Conservation (phyloP, 176 grass and related monocot genomes). For the Ampelocalamus luodianensis region DNA sequence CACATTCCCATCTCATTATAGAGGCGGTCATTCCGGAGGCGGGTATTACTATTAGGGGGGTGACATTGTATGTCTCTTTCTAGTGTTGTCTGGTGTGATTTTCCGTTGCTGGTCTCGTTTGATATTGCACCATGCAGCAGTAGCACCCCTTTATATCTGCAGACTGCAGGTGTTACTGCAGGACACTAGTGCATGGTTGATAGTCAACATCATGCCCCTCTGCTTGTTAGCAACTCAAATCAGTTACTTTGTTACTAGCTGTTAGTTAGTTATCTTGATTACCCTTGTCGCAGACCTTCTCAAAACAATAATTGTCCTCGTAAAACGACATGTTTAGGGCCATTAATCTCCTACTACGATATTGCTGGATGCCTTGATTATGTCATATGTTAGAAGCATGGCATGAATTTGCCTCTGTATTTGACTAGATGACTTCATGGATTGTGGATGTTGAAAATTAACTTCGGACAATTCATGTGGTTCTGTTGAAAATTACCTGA, state of each 20-base stretch:
- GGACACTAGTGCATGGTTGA: conserved; percentile 13
- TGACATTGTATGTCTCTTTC: not conserved
- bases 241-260: not conserved
- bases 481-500: not conserved
- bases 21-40: conserved; percentile 44
- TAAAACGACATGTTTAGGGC: conserved; percentile 17
- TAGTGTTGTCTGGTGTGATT: not conserved
- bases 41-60: conserved; percentile 54
- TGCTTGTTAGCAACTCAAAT: conserved; percentile 11
- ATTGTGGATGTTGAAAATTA: conserved; percentile 13
- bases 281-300: not conserved
- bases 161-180: conserved; percentile 5
- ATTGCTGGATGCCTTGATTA: conserved; percentile 27
- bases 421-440: conserved; percentile 7
- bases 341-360: conserved; percentile 12
- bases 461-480: not conserved
- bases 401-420: not conserved
- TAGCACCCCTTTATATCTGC: conserved; percentile 17
- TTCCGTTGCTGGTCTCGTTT: not conserved
- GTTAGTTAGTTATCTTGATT: not conserved
- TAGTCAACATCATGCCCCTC: conserved; percentile 6
- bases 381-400: conserved; percentile 19
- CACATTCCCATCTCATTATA: conserved; percentile 44
- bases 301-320: not conserved
- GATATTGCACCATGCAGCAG: conserved; percentile 12